Percentiles rank a stretch among this genome's conserved stretches.
phyloP scores from a whole-genome alignment of 441 rosid species.

The Populus hybrid region DNA sequence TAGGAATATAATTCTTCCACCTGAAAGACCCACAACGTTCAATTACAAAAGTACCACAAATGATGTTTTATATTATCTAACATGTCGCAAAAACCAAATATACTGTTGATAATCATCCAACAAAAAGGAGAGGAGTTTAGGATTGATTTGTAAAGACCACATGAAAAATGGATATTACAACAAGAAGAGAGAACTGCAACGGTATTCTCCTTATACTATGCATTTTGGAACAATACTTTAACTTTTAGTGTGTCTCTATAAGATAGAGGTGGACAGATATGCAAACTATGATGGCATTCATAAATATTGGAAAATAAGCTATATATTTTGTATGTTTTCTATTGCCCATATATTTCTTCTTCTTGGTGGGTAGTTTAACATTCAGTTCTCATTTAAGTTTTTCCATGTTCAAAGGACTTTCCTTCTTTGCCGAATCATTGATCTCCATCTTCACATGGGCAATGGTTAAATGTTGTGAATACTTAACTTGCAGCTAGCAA shows the following conservation, averaged over 20 bases:
- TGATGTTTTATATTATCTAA: no score
- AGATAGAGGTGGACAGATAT: neutral
- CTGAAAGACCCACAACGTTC: neutral
- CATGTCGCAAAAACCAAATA: neutral
- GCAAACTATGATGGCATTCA: neutral
- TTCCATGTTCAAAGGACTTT: neutral
- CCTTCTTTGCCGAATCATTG: neutral
- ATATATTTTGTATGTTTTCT: neutral
- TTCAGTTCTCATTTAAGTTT: neutral
- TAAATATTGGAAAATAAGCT: neutral
- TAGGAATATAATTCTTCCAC: neutral
- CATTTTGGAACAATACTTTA: neutral
- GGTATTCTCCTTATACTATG: neutral
- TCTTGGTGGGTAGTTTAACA: neutral
- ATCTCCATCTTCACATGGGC: slow-evolving; percentile 2
- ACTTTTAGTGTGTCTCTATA: neutral
- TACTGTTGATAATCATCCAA: neutral
- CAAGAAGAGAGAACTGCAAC: neutral
- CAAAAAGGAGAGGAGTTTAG: neutral
- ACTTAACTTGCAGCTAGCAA: slow-evolving; percentile 70
- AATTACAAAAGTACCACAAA: neutral
- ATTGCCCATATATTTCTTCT: neutral
- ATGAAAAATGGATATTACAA: neutral
- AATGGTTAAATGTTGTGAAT: slow-evolving; percentile 11
- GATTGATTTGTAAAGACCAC: neutral